Base-by-base conservation (phyloP, 768 basidiomycete species). In the Podaxis mareebaensis region DNA sequence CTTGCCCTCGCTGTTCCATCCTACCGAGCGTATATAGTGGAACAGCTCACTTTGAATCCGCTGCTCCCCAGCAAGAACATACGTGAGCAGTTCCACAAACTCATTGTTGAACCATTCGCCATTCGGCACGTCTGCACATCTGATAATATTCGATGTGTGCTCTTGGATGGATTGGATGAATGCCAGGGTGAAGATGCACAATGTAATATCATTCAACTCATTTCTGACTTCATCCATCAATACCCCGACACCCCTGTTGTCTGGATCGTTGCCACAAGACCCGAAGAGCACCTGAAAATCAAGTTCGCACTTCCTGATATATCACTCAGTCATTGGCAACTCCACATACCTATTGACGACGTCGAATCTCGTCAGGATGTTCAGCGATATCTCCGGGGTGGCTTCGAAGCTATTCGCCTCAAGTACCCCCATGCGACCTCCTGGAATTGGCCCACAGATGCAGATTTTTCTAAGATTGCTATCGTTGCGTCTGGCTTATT, bases 151-250 rank as follows among this genome's bases (percentile, higher is more conserved):
- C 61, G 22, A 53, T 72, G 5, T 51, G 70, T 22, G 66, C 74
- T 58, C 17, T 15, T 58, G 24, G 74, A 75, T 58, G 73, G 71
- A 3, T 61, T 75, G 1, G 74, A 75, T 48, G 74, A 72, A 58
- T 73, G 73, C 28, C 49, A 66, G 1, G 63, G 30, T 0, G n/a
- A 58, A 4, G 48, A 60, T 26, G 24, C 55, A 0, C 72, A 71
- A 26, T 40, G 22, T 8, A 49, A 63, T 10, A 51, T 74, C 30
- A 56, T 73, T 4, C 28, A 42, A 3, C 30, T 55, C 15, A 61
- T 73, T 5, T 49, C 24, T 0, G 44, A 49, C 11, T 46, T 30
- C 17, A 42, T 62, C 0, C 10, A 64, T 3, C 24, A 55, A 11
- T 13, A 11, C 3, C 48, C 30, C 13, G 20, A 30, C 2, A 48